Evolutionary conservation across 768 basidiomycete species (phyloP), one percentile per base, ranked within the genome.

Genomic region (Termitomyces sp.): DNA sequence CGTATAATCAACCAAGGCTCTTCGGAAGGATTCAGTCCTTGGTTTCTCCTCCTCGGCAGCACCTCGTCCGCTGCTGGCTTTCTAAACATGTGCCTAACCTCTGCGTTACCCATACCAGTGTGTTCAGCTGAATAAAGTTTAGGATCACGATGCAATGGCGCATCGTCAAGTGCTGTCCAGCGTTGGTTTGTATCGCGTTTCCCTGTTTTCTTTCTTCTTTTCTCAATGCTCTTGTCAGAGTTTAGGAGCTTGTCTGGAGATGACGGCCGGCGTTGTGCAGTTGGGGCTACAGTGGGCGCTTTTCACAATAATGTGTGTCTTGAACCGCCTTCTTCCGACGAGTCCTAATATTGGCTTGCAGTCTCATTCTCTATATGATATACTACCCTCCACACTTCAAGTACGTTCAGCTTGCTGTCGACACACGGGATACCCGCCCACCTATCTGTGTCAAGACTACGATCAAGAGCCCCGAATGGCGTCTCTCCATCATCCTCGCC

Each of bases 301-400:
- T 56, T 98, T 98, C 72, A 83, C 80, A 10, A 61, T 91, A 53
- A 86, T 97, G 95, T 95, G 63, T 55, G 89, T 79, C 58, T 9
- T 6, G 26, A 40, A 24, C n/a, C 26, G 40, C 12, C 3, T 13
- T n/a, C 26, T 42, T 2, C 38, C 1, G 20, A 13, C n/a, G 28
- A 40, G 3, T 20, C 38, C 26, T 28, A 30, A 52, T 30, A 6
- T 30, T 1, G 18, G 3, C 8, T 28, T 7, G n/a, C 63, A 98
- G 95, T 45, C 78, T 98, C 58, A 79, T 95, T 0, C 82, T 99
- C 2, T 98, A 91, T 74, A 86, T 99, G 75, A 75, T 90, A 42
- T 98, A 94, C 76, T 98, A 92, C 69, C 97, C 97, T 0, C 73
- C 79, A 6, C 84, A 90, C 65, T 83, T 89, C 67, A 97, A 95